Percentiles rank a stretch among this genome's conserved stretches.
Evolutionary conservation across 2,329 filamentous ascomycete genomes (phyloP).

Genomic region (Penicillium sp.): DNA sequence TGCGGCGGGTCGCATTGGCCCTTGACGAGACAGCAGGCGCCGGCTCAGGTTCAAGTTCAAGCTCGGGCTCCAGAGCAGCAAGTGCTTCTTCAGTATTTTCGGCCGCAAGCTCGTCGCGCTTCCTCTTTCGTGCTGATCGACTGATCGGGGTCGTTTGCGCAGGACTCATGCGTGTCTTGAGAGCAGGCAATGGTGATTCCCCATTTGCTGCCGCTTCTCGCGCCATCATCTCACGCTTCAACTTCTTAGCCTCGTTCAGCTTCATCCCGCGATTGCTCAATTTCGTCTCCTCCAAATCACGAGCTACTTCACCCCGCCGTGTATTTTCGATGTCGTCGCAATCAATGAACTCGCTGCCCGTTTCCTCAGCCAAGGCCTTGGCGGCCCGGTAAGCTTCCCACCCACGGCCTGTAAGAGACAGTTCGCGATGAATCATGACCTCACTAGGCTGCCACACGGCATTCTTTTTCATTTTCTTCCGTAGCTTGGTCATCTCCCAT

Average conservation of each 20-base stretch:
- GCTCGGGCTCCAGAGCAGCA: neutral
- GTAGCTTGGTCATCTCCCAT: conserved; percentile 60
- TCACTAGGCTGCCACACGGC: conserved; percentile 62
- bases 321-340: conserved; percentile 45
- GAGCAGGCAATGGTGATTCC: conserved; percentile 6
- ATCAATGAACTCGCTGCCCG: conserved; percentile 53
- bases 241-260: conserved; percentile 56
- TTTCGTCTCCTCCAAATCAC: conserved; percentile 44
- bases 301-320: conserved; percentile 38
- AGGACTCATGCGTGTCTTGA: too few relatives aligned
- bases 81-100: conserved; percentile 15
- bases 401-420: conserved; percentile 54
- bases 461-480: conserved; percentile 67
- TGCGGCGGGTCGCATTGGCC: conserved; percentile 28
- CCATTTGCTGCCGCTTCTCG: conserved; percentile 44
- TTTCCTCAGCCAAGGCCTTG: conserved; percentile 47
- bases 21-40: conserved; percentile 2
- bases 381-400: conserved; percentile 47
- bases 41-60: conserved; percentile 3
- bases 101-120: conserved; percentile 46
- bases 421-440: conserved; percentile 60
- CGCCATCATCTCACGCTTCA: conserved; percentile 51
- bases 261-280: conserved; percentile 56
- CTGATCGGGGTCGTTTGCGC: conserved; percentile 20
- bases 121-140: conserved; percentile 46